Evolutionary conservation across 352 stramenopile genomes (phyloP).

Genomic region (Globisporangium recalcitrans): DNA sequence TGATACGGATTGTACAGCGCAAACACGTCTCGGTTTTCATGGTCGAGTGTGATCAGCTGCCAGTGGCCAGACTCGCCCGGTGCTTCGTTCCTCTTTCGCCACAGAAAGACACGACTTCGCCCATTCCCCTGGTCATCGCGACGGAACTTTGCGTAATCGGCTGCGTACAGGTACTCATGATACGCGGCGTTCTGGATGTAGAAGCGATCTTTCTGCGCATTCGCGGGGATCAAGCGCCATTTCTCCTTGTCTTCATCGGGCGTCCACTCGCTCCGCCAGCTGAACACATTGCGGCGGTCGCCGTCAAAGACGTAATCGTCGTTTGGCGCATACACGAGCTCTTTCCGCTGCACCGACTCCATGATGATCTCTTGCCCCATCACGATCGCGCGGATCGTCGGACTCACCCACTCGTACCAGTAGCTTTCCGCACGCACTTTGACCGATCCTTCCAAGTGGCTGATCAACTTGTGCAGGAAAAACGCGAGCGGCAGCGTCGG

Average conservation of each 20-base stretch:
- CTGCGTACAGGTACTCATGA: conserved; percentile 60
- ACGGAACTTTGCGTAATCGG: conserved; percentile 66
- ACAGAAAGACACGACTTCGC: conserved; percentile 59
- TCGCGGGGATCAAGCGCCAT: conserved; percentile 57
- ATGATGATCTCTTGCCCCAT: conserved; percentile 40
- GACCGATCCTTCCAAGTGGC: conserved; percentile 51
- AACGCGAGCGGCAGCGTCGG: conserved; percentile 58
- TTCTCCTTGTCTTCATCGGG: conserved; percentile 37
- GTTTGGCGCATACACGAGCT: conserved; percentile 42
- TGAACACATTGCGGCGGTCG: conserved; percentile 44
- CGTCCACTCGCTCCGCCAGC: conserved; percentile 28
- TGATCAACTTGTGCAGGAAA: conserved; percentile 63
- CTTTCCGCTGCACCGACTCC: conserved; percentile 29
- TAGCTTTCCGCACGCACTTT: conserved; percentile 52
- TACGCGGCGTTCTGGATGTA: conserved; percentile 53
- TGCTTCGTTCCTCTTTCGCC: conserved; percentile 39
- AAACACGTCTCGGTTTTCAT: conserved; percentile 45
- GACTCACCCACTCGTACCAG: conserved; percentile 61
- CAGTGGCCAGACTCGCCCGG: conserved; percentile 52
- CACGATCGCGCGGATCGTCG: conserved; percentile 42
- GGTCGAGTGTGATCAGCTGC: conserved; percentile 49
- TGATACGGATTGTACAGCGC: conserved; percentile 75
- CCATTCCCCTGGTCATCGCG: conserved; percentile 41
- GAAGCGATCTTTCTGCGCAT: conserved; percentile 54
- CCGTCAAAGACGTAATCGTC: conserved; percentile 41